Evolutionary conservation across 1,284 basidiomycete species (phyloP).

Genomic region (Exsudoporus floridanus): DNA sequence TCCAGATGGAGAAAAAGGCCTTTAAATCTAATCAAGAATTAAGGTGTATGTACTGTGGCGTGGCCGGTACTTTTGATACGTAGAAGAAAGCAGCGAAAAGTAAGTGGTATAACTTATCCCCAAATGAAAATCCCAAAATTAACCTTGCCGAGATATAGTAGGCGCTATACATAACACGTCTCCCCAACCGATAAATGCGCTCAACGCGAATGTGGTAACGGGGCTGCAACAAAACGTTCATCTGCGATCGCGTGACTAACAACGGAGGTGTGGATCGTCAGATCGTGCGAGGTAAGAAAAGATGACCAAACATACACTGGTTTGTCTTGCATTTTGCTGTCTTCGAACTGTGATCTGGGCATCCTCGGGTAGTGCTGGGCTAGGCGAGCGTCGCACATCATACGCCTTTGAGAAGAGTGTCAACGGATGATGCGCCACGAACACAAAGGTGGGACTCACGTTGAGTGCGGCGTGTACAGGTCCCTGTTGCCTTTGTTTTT

Average conservation of each 20-base stretch:
- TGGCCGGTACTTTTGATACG: constrained; percentile 24
- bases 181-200: constrained; percentile 24
- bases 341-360: constrained; percentile 35
- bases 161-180: constrained; percentile 9
- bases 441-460: constrained; percentile 17
- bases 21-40: constrained; percentile 13
- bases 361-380: constrained; percentile 31
- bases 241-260: constrained; percentile 34
- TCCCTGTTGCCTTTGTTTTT: constrained; percentile 34
- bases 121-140: constrained; percentile 25
- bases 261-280: constrained; percentile 16
- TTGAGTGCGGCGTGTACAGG: constrained; percentile 25
- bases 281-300: background rate
- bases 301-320: constrained; percentile 15
- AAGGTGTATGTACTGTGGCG: constrained; percentile 18
- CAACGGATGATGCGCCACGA: constrained; percentile 5
- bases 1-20: constrained; percentile 15
- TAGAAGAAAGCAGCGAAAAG: constrained; percentile 5
- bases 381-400: constrained; percentile 33
- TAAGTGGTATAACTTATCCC: constrained; percentile 33
- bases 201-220: constrained; percentile 22
- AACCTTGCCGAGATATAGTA: constrained; percentile 27
- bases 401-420: constrained; percentile 25
- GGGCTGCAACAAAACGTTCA: constrained; percentile 15
- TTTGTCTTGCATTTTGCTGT: constrained; percentile 28